Base-by-base conservation (phyloP, 208 protist genomes). In the Naegleria gruberi region DNA sequence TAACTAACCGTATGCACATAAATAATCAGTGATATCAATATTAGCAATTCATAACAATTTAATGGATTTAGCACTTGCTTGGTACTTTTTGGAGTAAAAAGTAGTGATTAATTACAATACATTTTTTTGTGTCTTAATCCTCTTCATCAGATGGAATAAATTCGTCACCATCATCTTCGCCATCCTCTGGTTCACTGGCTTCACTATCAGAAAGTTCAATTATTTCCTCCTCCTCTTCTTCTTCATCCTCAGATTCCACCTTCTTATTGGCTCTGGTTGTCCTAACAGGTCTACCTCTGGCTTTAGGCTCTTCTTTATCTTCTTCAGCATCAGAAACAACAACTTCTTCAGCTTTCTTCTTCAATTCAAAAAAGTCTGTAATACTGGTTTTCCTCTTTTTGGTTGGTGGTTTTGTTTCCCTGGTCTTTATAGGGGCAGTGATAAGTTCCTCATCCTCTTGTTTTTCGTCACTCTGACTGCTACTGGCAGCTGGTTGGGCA, bases 271-370 rank as follows among this genome's bases (percentile, higher is more conserved):
- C 5, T 2, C 17, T 37, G 34, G 51, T 77, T 19, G 82, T 89
- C 91, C 91, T 91, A 91, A 45, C 57, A 65, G 87, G 77, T 83
- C 17, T 40, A 10, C 34, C 42, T 89, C 86, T 91, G 91, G 30
- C 43, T 65, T 90, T 81, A 77, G 15, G 83, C 15, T 74, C 46
- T 19, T 47, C 37, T 15, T 87, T 89, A 89, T 89, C 55, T 82
- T 84, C 30, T 8, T 55, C 51, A 85, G 44, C 10, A 4, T 23
- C 37, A 26, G 17, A 4, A 3, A 37, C 23, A 40, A 43, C 51
- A 26, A 42, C 91, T 51, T 88, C 89, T 44, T 90, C 82, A 17
- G 84, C 46, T 37, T 90, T 2, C 5, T 2, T n/a, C 45, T 40
- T 55, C 26, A 26, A 42, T 23, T 87, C 37, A 1, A 45, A 84